Percentiles rank a stretch among this genome's conserved stretches.
Evolutionary conservation across 1,139 yeast species (phyloP).

Genomic region (Yamadazyma dushanensis): DNA sequence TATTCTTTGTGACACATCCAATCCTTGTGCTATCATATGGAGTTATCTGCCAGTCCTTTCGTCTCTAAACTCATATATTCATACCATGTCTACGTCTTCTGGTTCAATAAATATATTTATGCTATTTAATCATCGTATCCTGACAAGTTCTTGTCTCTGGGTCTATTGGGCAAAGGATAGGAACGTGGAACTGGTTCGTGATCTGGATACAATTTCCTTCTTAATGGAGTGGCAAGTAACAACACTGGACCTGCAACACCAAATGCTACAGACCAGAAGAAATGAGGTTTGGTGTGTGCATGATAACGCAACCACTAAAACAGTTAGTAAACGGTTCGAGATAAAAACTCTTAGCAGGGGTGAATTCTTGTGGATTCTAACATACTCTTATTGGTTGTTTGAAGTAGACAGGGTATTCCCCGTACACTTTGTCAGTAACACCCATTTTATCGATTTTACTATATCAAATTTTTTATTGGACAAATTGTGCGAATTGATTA

Average conservation of each 20-base stretch:
- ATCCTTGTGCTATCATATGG: no score
- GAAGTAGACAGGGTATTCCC: slow-evolving; percentile 59
- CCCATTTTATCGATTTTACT: slow-evolving; percentile 17
- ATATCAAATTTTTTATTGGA: slow-evolving; percentile 15
- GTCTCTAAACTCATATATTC: no score
- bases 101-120: no score
- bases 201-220: slow-evolving; percentile 70
- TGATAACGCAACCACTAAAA: slow-evolving; percentile 73
- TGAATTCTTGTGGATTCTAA: slow-evolving; percentile 14
- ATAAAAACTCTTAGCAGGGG: neutral
- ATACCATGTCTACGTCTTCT: no score
- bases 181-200: slow-evolving; percentile 66
- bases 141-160: slow-evolving; percentile 48
- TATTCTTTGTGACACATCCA: no score
- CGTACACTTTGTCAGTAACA: slow-evolving; percentile 41
- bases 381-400: slow-evolving; percentile 66
- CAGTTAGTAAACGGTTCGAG: slow-evolving; percentile 26
- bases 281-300: slow-evolving; percentile 78
- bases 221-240: slow-evolving; percentile 62
- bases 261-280: slow-evolving; percentile 66
- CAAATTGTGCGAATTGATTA: slow-evolving; percentile 6
- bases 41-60: no score
- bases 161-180: slow-evolving; percentile 66
- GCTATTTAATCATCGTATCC: slow-evolving; percentile 45
- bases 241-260: slow-evolving; percentile 71